Evolutionary conservation across 1,284 basidiomycete species (phyloP).

Genomic region (Heterobasidion occidentale): DNA sequence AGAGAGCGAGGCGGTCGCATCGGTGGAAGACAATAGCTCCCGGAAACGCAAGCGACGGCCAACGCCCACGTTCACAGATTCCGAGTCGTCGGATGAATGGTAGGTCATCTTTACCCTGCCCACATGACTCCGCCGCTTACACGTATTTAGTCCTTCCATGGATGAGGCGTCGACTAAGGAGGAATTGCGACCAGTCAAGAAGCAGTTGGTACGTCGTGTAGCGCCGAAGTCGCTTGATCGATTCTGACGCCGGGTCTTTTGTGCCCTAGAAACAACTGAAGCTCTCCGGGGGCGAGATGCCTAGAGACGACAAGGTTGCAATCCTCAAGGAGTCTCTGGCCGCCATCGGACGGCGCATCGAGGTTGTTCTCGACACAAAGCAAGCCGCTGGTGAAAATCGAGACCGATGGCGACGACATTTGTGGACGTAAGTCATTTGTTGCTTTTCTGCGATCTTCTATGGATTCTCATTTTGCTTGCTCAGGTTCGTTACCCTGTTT

Average conservation of each 20-base stretch:
- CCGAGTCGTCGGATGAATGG: conserved; percentile 85
- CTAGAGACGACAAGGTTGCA: conserved; percentile 90
- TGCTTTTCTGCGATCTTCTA: not conserved
- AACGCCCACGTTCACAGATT: conserved; percentile 89
- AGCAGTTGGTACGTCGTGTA: conserved; percentile 68
- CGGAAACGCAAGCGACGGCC: conserved; percentile 80
- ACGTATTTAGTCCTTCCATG: conserved; percentile 74
- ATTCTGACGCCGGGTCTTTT: not conserved
- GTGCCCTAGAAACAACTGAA: conserved; percentile 84
- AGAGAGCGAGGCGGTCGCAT: conserved; percentile 75
- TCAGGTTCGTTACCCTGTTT: conserved; percentile 87
- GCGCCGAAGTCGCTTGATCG: not conserved
- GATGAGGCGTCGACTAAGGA: conserved; percentile 95
- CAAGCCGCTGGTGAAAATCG: conserved; percentile 70
- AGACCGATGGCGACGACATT: conserved; percentile 85
- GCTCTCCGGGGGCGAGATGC: conserved; percentile 85
- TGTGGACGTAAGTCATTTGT: conserved; percentile 78
- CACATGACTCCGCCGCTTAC: not conserved
- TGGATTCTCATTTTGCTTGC: conserved; percentile 2
- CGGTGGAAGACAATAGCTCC: conserved; percentile 60
- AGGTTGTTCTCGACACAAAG: conserved; percentile 74
- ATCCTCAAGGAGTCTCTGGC: conserved; percentile 94
- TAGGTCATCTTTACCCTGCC: conserved; percentile 27
- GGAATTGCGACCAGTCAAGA: conserved; percentile 93
- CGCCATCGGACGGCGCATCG: conserved; percentile 91